Evolutionary conservation across 2,329 filamentous ascomycete species (phyloP), one percentile per base, ranked within the genome.

Genomic region (Aspergillus sp.): DNA sequence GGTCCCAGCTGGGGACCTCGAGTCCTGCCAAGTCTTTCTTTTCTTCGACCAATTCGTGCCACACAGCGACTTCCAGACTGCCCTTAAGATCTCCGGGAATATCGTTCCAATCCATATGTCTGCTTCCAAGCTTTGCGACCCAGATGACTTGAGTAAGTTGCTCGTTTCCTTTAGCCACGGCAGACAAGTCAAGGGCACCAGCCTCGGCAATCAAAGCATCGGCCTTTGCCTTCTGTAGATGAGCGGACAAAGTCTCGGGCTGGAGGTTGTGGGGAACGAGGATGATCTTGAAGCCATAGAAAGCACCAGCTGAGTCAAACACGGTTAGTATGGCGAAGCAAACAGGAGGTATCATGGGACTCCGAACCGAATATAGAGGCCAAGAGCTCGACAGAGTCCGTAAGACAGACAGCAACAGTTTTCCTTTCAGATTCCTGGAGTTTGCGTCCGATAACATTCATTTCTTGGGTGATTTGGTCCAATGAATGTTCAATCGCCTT

Each of bases 81-180:
- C 85, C 80, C 11, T 85, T 85, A 44, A 85, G 83, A 40, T 86
- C 85, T 59, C 85, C 79, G 8, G 90, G 90, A 2, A 90, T 81
- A 61, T 91, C 88, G 56, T 88, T 90, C 90, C 91, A 98, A 67
- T 95, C 90, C 77, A 98, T 86, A 62, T 97, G 91, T 55, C 82
- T 81, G 71, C 84, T 96, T 34, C 89, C 89, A 59, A 89, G 81
- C 57, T 96, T 91, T 5, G 94, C 89, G 9, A 96, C 90, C 88
- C 90, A 97, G 55, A 96, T 79, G 29, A 95, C 76, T 54, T 90
- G 82, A 48, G 83, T 83, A 37, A 98, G 76, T 32, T 78, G 76
- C 5, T 83, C 77, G 57, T 87, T 89, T 42, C 74, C 77, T 57
- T 83, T 80, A 41, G 82, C 77, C 9, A 95, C 78, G 32, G 78